phyloP scores from a whole-genome alignment of 73 alveolate genomes.

The Urostyla sp. region DNA sequence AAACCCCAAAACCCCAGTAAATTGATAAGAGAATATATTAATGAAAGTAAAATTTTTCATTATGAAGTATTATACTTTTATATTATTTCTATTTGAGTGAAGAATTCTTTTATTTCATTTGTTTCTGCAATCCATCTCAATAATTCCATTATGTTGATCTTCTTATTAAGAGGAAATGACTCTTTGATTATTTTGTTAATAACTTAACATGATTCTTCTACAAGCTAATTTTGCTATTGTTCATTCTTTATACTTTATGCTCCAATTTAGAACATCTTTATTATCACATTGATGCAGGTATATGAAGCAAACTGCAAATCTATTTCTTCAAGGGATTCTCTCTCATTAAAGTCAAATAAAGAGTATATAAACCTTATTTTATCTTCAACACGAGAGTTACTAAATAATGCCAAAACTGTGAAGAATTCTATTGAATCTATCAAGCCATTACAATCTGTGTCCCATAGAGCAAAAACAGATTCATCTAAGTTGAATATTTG shows the following conservation, averaged over 20 bases:
- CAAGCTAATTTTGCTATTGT: neutral
- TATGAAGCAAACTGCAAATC: slow-evolving; percentile 17
- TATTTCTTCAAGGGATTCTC: slow-evolving; percentile 23
- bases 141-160: slow-evolving; percentile 13
- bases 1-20: slow-evolving; percentile 12
- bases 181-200: slow-evolving; percentile 29
- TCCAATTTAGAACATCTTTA: slow-evolving; percentile 17
- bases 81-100: slow-evolving; percentile 20
- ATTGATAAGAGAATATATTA: neutral
- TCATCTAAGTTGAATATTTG: slow-evolving; percentile 44
- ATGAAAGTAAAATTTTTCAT: neutral
- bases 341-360: slow-evolving; percentile 32
- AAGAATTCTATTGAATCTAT: slow-evolving; percentile 44
- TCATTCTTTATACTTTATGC: neutral
- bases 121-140: slow-evolving; percentile 35
- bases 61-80: slow-evolving; percentile 9
- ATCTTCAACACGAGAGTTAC: slow-evolving; percentile 51
- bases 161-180: slow-evolving; percentile 49
- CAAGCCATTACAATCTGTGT: slow-evolving; percentile 32
- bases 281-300: slow-evolving; percentile 25
- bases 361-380: slow-evolving; percentile 21
- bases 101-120: slow-evolving; percentile 37
- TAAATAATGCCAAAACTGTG: slow-evolving; percentile 13
- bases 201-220: slow-evolving; percentile 27
- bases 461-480: slow-evolving; percentile 50